These are phyloP conservation scores for Acer yangbiense DNA, from an alignment of 345 rosid species.

Conservation along the genomic window DNA sequence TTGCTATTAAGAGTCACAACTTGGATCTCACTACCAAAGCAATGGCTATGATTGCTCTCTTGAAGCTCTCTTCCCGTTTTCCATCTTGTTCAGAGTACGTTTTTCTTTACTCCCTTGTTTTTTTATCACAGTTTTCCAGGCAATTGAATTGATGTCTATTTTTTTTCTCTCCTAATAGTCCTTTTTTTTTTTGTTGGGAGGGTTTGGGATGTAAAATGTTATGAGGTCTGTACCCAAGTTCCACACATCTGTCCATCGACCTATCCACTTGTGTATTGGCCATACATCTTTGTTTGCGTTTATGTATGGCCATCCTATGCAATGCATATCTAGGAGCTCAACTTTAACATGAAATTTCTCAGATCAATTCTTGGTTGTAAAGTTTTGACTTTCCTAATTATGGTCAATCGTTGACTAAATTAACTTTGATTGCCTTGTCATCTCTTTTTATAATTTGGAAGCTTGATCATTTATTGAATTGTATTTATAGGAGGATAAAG, in stretches of 20 bases:
- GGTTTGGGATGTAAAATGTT: background rate
- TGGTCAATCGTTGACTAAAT: background rate
- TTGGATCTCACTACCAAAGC: constrained; percentile 84
- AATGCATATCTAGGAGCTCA: background rate
- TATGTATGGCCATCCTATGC: background rate
- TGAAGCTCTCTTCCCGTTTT: constrained; percentile 96
- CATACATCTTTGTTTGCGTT: constrained; percentile 8
- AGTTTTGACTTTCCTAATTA: constrained; percentile 8
- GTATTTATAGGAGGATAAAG: constrained; percentile 72
- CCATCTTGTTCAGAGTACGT: constrained; percentile 92
- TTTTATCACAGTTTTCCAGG: background rate
- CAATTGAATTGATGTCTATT: background rate
- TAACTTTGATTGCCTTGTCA: constrained; percentile 2
- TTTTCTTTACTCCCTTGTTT: constrained; percentile 18
- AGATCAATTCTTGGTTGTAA: background rate
- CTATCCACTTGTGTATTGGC: background rate
- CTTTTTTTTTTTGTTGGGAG: background rate
- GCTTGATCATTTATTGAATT: constrained; percentile 21
- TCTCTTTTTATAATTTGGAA: constrained; percentile 15
- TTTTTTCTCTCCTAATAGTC: background rate
- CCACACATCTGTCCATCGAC: background rate
- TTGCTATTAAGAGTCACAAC: constrained; percentile 60
- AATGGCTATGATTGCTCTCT: constrained; percentile 86
- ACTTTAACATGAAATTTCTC: background rate
- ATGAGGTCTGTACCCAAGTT: background rate